Evolutionary conservation across 129 eudicot genomes (phyloP), one percentile per base, ranked within the genome.

Genomic region (Oenanthe sinensis): DNA sequence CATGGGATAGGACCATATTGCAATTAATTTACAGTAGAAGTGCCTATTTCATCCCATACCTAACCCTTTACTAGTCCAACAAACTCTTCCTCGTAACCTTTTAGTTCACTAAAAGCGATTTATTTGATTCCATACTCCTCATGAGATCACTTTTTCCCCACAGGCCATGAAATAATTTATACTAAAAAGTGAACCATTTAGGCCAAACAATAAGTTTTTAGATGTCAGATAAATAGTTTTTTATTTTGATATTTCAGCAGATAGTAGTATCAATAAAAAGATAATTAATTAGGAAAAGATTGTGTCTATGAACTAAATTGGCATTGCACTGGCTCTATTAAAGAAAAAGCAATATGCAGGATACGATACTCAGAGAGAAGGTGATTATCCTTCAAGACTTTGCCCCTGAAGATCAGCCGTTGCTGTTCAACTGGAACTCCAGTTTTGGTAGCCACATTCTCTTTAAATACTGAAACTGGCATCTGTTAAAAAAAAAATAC

Each of bases 331-430:
- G 8, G 16, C 58, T 44, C 37, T 44, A 45, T 45, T 16, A 10
- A 36, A 49, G 28, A 10, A 50, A 47, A 67, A 46, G 42, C 36
- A 63, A 65, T 42, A 70, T 70, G 8, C 28, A 90, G 92, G 99
- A 95, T 95, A 95, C 99, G 91, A 77, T 95, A 95, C 77, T 90
- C 97, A 24, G 96, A 90, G 75, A 95, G 94, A 79, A 77, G 92
- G 80, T 83, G 91, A 74, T 92, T 89, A 73, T 95, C 99, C 85
- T 92, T 95, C 87, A 95, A 80, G 67, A 95, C 97, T 86, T 95
- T 95, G 85, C 99, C 99, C 87, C 96, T 89, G 71, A 95, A 95
- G 82, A 95, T 95, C 49, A 95, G 88, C 12, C 99, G 85, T 46
- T 90, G 97, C 72, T 92, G 99, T 78, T 81, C 96, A 81, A 95